Percentiles rank a stretch among this genome's conserved stretches.
Conservation (phyloP, 2,329 filamentous ascomycete species). For the Aspergillus neotritici region DNA sequence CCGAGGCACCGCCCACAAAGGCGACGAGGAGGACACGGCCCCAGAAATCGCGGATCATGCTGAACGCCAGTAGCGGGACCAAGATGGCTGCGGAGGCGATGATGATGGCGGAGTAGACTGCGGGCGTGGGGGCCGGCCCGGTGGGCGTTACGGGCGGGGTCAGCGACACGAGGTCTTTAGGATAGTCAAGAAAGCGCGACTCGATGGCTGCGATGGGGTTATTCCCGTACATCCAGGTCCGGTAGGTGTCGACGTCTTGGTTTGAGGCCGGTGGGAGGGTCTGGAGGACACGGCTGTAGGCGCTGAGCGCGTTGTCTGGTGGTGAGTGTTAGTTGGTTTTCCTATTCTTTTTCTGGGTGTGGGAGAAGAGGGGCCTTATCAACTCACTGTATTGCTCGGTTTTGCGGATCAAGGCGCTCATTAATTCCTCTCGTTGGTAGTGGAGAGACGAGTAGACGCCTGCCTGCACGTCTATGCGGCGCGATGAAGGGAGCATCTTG, state of each 20-base stretch:
- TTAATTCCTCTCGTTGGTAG: conserved; percentile 48
- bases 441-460: conserved; percentile 51
- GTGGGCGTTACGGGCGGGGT: conserved; percentile 15
- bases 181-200: conserved; percentile 48
- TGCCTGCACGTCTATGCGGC: conserved; percentile 40
- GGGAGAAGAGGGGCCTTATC: not conserved
- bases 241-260: conserved; percentile 49
- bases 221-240: conserved; percentile 49
- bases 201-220: conserved; percentile 48
- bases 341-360: no score
- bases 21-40: conserved; percentile 55
- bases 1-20: conserved; percentile 47
- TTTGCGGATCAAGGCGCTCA: conserved; percentile 53
- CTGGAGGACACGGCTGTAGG: conserved; percentile 45
- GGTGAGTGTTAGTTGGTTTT: not conserved
- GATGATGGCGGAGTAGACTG: conserved; percentile 38
- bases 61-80: conserved; percentile 55
- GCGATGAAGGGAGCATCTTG: conserved; percentile 32
- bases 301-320: conserved; percentile 38
- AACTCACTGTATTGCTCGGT: conserved; percentile 57
- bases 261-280: conserved; percentile 42
- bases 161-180: conserved; percentile 42
- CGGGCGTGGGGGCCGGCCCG: conserved; percentile 13
- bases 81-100: conserved; percentile 50
- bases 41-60: conserved; percentile 52